These are phyloP conservation scores for Amyloporia xantha DNA, from an alignment of 768 basidiomycete species.

Conservation along the genomic window DNA sequence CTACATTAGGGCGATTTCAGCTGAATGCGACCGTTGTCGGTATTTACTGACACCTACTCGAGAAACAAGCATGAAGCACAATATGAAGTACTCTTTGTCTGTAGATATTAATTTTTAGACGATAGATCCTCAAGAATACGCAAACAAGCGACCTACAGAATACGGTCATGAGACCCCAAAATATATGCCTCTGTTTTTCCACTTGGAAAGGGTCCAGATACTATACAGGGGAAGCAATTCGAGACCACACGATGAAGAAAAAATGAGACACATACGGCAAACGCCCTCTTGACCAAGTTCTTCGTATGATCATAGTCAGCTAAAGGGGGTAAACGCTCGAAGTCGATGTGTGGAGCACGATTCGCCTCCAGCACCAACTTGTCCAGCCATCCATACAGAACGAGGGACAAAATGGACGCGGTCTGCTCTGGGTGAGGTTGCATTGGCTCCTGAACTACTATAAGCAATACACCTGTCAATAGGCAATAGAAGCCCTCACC, in stretches of 20 bases:
- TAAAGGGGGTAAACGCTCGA: slow-evolving; percentile 27
- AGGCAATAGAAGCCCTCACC: slow-evolving; percentile 21
- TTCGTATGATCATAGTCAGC: slow-evolving; percentile 22
- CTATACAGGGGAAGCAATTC: slow-evolving; percentile 5
- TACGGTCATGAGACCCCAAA: slow-evolving; percentile 22
- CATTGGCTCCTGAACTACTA: slow-evolving; percentile 14
- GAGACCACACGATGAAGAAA: background rate
- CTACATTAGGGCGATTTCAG: slow-evolving; percentile 3
- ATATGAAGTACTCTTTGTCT: slow-evolving; percentile 5
- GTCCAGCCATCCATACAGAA: slow-evolving; percentile 35
- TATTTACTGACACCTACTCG: background rate
- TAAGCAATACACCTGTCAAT: background rate
- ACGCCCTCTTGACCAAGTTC: slow-evolving; percentile 17
- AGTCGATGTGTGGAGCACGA: slow-evolving; percentile 21
- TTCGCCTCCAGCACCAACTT: slow-evolving; percentile 23
- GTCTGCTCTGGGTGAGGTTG: slow-evolving; percentile 37
- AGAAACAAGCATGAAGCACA: slow-evolving; percentile 1
- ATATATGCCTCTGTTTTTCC: slow-evolving; percentile 23
- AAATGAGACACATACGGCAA: slow-evolving; percentile 16
- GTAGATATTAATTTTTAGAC: background rate
- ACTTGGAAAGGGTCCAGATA: slow-evolving; percentile 30
- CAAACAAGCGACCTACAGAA: slow-evolving; percentile 6
- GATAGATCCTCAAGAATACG: background rate
- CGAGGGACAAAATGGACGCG: slow-evolving; percentile 31
- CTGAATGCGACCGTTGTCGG: background rate